Percentiles rank a stretch among this genome's conserved stretches.
phyloP scores from a whole-genome alignment of 2,329 filamentous ascomycete species.

The Microsporum canis region DNA sequence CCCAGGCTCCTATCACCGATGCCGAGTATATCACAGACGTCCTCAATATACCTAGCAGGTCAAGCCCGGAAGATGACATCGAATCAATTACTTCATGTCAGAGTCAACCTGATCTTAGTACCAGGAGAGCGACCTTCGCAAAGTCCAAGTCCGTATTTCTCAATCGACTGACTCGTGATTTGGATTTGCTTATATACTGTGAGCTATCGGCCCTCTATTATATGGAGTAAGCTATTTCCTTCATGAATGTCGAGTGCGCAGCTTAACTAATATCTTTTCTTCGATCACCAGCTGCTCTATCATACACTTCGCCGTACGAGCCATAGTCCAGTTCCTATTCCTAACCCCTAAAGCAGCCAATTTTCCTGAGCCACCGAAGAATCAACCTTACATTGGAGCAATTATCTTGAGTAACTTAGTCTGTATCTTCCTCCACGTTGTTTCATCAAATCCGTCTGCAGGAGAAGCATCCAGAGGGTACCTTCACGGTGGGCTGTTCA shows the following conservation, averaged over 20 bases:
- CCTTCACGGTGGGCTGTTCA: constrained; percentile 50
- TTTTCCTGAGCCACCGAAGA: constrained; percentile 39
- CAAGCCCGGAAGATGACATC: constrained; percentile 9
- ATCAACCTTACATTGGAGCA: constrained; percentile 43
- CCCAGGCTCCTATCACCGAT: constrained; percentile 36
- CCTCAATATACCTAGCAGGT: constrained; percentile 28
- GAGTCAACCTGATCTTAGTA: constrained; percentile 11
- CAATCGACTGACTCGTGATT: constrained; percentile 44
- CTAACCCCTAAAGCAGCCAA: constrained; percentile 48
- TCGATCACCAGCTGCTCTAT: constrained; percentile 43
- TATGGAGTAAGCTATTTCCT: constrained; percentile 43
- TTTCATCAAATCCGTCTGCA: constrained; percentile 42
- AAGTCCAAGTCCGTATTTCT: constrained; percentile 39
- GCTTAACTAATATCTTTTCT: background rate
- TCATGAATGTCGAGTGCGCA: background rate
- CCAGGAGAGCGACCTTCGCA: constrained; percentile 22
- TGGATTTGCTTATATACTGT: constrained; percentile 51
- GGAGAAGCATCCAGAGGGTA: constrained; percentile 44
- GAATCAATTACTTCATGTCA: background rate
- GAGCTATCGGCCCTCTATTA: constrained; percentile 52
- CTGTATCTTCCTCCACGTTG: constrained; percentile 47
- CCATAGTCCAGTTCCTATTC: constrained; percentile 45
- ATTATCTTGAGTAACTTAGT: constrained; percentile 45
- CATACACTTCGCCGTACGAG: constrained; percentile 45
- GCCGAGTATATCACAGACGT: constrained; percentile 38